These are phyloP conservation scores for Pichia cabralensis DNA, from an alignment of 805 yeast species.

Conservation along the genomic window DNA sequence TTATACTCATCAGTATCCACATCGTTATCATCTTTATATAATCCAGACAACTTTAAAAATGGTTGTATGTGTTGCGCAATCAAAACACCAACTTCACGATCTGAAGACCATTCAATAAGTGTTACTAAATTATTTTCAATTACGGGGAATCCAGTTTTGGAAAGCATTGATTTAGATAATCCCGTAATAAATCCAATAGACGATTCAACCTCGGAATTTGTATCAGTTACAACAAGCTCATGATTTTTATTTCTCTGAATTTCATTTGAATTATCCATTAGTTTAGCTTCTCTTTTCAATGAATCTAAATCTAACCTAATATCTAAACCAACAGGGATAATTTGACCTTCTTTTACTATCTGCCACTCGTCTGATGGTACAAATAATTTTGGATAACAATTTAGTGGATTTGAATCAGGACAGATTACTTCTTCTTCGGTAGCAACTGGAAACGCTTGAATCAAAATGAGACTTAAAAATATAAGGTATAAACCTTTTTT, in stretches of 20 bases:
- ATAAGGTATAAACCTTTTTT: too few relatives aligned
- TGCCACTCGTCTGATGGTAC: slow-evolving; percentile 64
- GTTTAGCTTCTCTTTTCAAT: slow-evolving; percentile 57
- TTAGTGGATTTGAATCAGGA: slow-evolving; percentile 30
- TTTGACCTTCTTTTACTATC: slow-evolving; percentile 56
- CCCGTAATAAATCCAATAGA: slow-evolving; percentile 4
- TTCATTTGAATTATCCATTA: slow-evolving; percentile 20
- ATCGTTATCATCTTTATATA: slow-evolving; percentile 12
- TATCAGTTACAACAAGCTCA: slow-evolving; percentile 6
- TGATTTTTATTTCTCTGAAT: slow-evolving; percentile 4
- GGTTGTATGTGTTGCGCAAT: slow-evolving; percentile 29
- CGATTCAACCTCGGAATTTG: slow-evolving; percentile 1
- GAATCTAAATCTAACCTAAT: slow-evolving; percentile 69
- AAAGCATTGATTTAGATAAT: background rate
- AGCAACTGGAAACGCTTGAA: too few relatives aligned
- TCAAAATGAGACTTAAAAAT: too few relatives aligned
- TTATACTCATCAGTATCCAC: background rate
- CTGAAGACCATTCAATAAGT: slow-evolving; percentile 56
- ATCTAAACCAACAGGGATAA: slow-evolving; percentile 72
- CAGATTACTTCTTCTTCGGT: slow-evolving; percentile 25
- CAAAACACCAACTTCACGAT: slow-evolving; percentile 47
- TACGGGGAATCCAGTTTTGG: background rate
- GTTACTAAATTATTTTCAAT: slow-evolving; percentile 25
- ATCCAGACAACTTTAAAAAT: slow-evolving; percentile 24
- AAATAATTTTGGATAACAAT: slow-evolving; percentile 59